Conservation (phyloP, 2,329 filamentous ascomycete species). For the Trichoderma guizhouense region DNA sequence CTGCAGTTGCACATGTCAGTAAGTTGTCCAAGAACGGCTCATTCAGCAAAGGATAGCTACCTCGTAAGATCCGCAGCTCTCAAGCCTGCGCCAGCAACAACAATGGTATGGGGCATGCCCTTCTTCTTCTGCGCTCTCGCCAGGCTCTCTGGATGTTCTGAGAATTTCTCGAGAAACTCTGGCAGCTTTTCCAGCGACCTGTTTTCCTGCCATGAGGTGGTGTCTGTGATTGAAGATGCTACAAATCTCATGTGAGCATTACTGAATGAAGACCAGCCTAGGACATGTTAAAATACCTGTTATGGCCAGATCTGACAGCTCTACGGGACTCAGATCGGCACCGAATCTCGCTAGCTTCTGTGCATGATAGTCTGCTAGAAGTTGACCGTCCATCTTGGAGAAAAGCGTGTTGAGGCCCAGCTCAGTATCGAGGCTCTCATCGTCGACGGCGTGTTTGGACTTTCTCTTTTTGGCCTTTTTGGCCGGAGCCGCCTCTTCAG, state of each 20-base stretch:
- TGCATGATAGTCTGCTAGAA: constrained; percentile 82
- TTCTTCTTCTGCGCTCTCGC: constrained; percentile 63
- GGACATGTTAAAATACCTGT: constrained; percentile 57
- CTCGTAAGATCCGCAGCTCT: constrained; percentile 81
- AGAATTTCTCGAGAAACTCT: constrained; percentile 69
- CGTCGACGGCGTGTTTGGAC: constrained; percentile 49
- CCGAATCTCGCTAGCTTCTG: constrained; percentile 76
- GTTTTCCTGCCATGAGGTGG: constrained; percentile 66
- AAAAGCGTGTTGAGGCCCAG: constrained; percentile 77
- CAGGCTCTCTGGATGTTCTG: constrained; percentile 56
- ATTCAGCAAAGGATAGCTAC: constrained; percentile 39
- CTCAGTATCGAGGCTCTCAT: constrained; percentile 61
- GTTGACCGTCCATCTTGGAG: constrained; percentile 73
- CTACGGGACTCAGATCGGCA: constrained; percentile 74
- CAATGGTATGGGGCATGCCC: constrained; percentile 78
- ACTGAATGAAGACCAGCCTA: neutral
- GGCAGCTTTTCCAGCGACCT: constrained; percentile 72
- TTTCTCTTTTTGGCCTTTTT: constrained; percentile 56
- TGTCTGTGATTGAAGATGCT: constrained; percentile 77
- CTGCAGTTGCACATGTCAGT: constrained; percentile 36
- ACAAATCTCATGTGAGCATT: constrained; percentile 16
- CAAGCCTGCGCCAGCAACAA: constrained; percentile 81
- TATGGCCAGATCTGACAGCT: constrained; percentile 78
- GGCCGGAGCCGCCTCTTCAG: constrained; percentile 42
- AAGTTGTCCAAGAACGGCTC: constrained; percentile 12